A percentile compares a stretch with the other conserved stretches of the same genome.
Evolutionary conservation across 768 basidiomycete species (phyloP).

Genomic region (Sarcomyxa edulis): DNA sequence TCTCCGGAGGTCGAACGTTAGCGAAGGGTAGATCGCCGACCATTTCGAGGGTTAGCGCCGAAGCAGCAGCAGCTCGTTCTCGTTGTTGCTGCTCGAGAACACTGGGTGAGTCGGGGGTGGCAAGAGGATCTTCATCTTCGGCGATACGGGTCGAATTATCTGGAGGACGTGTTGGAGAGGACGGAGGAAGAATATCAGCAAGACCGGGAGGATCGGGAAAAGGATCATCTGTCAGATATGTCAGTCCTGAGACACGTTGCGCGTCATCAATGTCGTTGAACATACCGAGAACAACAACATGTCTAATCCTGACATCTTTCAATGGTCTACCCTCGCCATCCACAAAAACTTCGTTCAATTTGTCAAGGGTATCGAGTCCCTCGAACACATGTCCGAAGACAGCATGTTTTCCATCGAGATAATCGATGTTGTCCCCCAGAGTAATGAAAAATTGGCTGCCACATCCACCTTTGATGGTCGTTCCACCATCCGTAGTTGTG

Average conservation of each 20-base stretch:
- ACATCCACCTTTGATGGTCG: no score
- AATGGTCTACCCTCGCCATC: slow-evolving; percentile 88
- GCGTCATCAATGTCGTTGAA: slow-evolving; percentile 8
- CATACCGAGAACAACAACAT: slow-evolving; percentile 90
- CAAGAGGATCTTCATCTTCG: slow-evolving; percentile 90
- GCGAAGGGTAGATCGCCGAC: slow-evolving; percentile 98
- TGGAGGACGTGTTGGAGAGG: slow-evolving; percentile 74
- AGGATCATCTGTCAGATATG: slow-evolving; percentile 72
- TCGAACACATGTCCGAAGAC: slow-evolving; percentile 97
- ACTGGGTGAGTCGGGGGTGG: slow-evolving; percentile 71
- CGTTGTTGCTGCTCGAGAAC: slow-evolving; percentile 77
- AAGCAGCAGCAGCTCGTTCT: slow-evolving; percentile 86
- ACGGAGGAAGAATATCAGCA: slow-evolving; percentile 61
- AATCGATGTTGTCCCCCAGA: slow-evolving; percentile 84
- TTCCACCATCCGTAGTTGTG: slow-evolving; percentile 53
- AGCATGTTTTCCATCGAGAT: slow-evolving; percentile 88
- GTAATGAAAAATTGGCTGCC: slow-evolving; percentile 98
- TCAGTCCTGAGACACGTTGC: neutral
- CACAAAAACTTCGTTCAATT: slow-evolving; percentile 86
- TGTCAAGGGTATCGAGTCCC: slow-evolving; percentile 86
- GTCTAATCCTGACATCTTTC: slow-evolving; percentile 91
- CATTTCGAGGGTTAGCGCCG: slow-evolving; percentile 97
- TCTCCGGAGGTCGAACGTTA: slow-evolving; percentile 95
- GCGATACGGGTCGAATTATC: slow-evolving; percentile 88
- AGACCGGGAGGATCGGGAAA: slow-evolving; percentile 85